Evolutionary conservation across 108 stramenopile genomes (phyloP).

Genomic region (Parmales sp.): DNA sequence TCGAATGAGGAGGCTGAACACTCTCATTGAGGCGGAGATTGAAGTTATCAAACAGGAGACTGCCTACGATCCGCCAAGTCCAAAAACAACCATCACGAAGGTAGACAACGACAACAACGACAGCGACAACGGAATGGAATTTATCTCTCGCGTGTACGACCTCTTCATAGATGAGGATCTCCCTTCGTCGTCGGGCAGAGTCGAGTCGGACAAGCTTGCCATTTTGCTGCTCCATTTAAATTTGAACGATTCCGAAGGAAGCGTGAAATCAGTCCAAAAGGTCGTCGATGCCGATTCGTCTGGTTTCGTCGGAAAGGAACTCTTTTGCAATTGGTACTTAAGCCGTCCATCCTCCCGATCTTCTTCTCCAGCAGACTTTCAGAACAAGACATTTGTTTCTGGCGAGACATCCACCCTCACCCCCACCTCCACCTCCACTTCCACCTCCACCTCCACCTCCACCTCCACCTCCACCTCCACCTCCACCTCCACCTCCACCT

Average conservation of each 20-base stretch:
- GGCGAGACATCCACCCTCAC: too few relatives aligned
- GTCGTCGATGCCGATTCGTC: background rate
- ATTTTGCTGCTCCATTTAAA: background rate
- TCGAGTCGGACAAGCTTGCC: background rate
- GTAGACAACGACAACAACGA: background rate
- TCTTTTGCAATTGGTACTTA: background rate
- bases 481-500: too few relatives aligned
- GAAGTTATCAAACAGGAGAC: background rate
- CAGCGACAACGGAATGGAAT: background rate
- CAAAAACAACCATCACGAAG: background rate
- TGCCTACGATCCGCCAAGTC: background rate
- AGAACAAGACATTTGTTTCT: too few relatives aligned
- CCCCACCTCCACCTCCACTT: too few relatives aligned
- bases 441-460: too few relatives aligned
- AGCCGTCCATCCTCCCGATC: background rate
- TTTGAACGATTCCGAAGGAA: background rate
- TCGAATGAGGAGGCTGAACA: conserved; percentile 2
- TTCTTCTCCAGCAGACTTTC: too few relatives aligned
- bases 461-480: too few relatives aligned
- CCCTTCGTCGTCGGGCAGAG: too few relatives aligned
- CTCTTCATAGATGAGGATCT: conserved; percentile 1
- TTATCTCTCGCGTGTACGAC: conserved; percentile 1
- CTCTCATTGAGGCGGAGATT: background rate
- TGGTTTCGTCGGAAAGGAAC: background rate
- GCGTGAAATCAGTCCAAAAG: background rate